These are phyloP conservation scores for Epichloe typhina DNA, from an alignment of 2,329 filamentous ascomycete species.

Conservation along the genomic window DNA sequence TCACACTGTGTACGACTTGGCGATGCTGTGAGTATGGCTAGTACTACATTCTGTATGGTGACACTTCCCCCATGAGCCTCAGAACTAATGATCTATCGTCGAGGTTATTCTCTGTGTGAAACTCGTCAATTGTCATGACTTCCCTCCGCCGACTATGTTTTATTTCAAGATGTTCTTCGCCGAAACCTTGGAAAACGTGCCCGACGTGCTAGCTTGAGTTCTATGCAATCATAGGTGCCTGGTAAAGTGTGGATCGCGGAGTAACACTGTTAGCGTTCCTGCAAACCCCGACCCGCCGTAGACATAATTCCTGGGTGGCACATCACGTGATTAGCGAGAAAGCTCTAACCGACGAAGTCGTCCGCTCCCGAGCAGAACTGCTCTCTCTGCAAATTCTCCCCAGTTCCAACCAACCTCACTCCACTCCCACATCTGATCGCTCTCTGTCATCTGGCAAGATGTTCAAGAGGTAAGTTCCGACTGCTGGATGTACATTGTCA, in stretches of 20 bases:
- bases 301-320: conserved; percentile 16
- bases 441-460: conserved; percentile 62
- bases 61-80: background rate
- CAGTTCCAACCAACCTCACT: conserved; percentile 39
- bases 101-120: background rate
- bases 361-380: conserved; percentile 32
- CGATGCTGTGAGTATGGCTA: background rate
- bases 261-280: conserved; percentile 1
- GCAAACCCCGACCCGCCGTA: conserved; percentile 5
- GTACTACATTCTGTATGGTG: background rate
- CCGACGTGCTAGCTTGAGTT: background rate
- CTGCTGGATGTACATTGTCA: conserved; percentile 17
- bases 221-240: background rate
- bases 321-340: conserved; percentile 26
- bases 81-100: background rate
- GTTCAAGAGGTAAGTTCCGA: conserved; percentile 62
- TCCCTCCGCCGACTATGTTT: background rate
- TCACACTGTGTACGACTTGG: background rate
- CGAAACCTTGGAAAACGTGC: background rate
- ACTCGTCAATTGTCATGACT: background rate
- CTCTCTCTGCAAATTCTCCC: conserved; percentile 36
- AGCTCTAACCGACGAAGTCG: conserved; percentile 32
- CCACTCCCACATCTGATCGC: conserved; percentile 47
- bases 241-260: background rate
- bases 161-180: background rate